Evolutionary conservation across 2,329 filamentous ascomycete species (phyloP).

Genomic region (Aspergillus novoparasiticus): DNA sequence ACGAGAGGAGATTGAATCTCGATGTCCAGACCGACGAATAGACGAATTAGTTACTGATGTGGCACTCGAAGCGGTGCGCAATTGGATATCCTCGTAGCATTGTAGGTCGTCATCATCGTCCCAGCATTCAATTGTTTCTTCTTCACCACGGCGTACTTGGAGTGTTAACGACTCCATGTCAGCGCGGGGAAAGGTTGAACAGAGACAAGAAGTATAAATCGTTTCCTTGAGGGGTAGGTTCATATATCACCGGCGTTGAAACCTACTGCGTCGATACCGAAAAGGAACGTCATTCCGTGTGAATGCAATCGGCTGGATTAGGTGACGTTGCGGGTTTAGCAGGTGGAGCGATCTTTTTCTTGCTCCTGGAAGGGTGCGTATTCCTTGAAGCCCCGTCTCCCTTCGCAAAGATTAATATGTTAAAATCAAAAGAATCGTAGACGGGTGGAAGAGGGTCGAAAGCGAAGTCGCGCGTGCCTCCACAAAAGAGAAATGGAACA

Average conservation of each 20-base stretch:
- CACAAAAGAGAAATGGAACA: neutral
- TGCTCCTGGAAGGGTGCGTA: neutral
- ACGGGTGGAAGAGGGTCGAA: neutral
- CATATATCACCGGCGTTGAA: slow-evolving; percentile 25
- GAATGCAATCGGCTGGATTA: neutral
- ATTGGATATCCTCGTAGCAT: slow-evolving; percentile 49
- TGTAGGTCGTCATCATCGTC: slow-evolving; percentile 53
- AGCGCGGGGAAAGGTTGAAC: neutral
- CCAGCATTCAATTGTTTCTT: slow-evolving; percentile 51
- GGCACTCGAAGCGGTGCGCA: slow-evolving; percentile 48
- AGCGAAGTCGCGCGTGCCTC: neutral
- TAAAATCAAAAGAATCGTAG: neutral
- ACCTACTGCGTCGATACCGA: slow-evolving; percentile 14
- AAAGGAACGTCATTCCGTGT: slow-evolving; percentile 19
- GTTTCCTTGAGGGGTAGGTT: slow-evolving; percentile 19
- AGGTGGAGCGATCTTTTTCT: neutral
- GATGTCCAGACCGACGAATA: slow-evolving; percentile 51
- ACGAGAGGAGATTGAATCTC: slow-evolving; percentile 80
- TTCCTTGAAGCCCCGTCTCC: neutral
- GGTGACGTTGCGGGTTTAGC: neutral
- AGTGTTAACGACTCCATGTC: slow-evolving; percentile 43
- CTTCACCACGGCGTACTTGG: slow-evolving; percentile 35
- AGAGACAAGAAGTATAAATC: neutral
- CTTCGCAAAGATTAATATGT: neutral
- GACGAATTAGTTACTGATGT: slow-evolving; percentile 50